Percentiles rank a stretch among this genome's conserved stretches.
phyloP scores from a whole-genome alignment of 805 yeast species.

The Candida alai region DNA sequence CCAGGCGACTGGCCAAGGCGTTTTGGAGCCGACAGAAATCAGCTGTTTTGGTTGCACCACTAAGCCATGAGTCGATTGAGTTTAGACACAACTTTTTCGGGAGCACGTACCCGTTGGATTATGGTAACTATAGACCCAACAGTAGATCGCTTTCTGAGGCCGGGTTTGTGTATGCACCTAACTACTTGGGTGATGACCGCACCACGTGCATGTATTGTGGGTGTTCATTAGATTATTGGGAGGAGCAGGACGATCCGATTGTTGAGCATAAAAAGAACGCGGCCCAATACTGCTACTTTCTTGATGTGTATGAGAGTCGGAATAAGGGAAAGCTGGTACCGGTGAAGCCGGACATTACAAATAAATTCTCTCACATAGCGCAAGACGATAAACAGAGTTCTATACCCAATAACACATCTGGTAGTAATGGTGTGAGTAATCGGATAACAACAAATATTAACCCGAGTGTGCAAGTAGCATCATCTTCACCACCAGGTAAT shows the following conservation, averaged over 20 bases:
- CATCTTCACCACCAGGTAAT: no score
- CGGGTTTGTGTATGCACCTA: slow-evolving; percentile 39
- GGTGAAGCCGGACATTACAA: no score
- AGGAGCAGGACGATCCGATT: slow-evolving; percentile 56
- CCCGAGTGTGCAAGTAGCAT: no score
- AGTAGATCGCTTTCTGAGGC: slow-evolving; percentile 44
- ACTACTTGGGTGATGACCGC: slow-evolving; percentile 24
- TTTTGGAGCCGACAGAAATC: slow-evolving; percentile 1
- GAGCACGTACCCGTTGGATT: slow-evolving; percentile 43
- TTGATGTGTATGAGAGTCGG: slow-evolving; percentile 12
- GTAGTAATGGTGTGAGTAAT: no score
- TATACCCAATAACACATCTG: no score
- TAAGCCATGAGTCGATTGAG: slow-evolving; percentile 21
- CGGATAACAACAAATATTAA: no score
- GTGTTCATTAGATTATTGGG: slow-evolving; percentile 47
- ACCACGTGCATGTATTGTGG: slow-evolving; percentile 30
- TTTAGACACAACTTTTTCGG: slow-evolving; percentile 41
- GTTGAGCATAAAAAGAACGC: slow-evolving; percentile 45
- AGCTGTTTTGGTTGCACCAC: slow-evolving; percentile 19
- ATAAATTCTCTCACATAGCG: no score
- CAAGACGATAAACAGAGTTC: no score
- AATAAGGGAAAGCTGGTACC: neutral
- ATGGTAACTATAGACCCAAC: slow-evolving; percentile 29
- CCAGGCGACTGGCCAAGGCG: slow-evolving; percentile 1
- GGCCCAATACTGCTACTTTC: slow-evolving; percentile 23